phyloP scores from a whole-genome alignment of 2,329 filamentous ascomycete species.

The Calonectria crousiana region DNA sequence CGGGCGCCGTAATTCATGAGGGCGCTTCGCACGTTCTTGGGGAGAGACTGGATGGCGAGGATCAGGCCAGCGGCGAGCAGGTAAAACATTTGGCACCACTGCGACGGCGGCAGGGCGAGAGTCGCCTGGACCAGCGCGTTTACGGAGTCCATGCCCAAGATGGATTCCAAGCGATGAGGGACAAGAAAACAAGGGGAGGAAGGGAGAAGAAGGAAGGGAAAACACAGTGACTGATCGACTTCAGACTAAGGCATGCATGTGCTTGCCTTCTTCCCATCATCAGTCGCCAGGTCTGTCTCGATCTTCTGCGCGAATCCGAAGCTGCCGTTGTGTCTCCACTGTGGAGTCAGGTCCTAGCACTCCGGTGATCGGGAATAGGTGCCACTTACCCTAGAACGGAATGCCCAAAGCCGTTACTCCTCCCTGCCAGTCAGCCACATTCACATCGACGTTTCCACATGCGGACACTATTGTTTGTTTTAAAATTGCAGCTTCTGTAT shows the following conservation, averaged over 20 bases:
- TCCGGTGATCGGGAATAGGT: neutral
- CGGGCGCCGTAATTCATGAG: constrained; percentile 67
- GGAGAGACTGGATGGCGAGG: constrained; percentile 57
- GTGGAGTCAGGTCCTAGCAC: neutral
- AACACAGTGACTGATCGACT: neutral
- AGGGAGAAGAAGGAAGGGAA: neutral
- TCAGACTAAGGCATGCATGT: neutral
- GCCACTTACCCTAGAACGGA: neutral
- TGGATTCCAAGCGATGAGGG: neutral
- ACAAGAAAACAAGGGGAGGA: neutral
- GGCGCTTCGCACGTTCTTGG: constrained; percentile 56
- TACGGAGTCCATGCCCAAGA: constrained; percentile 19
- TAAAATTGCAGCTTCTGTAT: neutral
- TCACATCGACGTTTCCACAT: neutral
- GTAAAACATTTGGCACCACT: constrained; percentile 62
- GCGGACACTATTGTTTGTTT: neutral
- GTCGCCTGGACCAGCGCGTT: constrained; percentile 7
- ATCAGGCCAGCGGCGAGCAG: constrained; percentile 56
- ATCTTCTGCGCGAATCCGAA: neutral
- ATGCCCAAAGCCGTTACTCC: neutral
- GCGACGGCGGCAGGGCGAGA: constrained; percentile 41
- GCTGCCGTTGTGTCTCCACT: neutral
- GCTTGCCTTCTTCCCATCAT: neutral
- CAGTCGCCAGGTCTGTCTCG: neutral
- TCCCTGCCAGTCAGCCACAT: neutral